Percentiles rank a stretch among this genome's conserved stretches.
phyloP scores from a whole-genome alignment of 1,139 yeast species.

The Suzukiozyma palmioleophila region DNA sequence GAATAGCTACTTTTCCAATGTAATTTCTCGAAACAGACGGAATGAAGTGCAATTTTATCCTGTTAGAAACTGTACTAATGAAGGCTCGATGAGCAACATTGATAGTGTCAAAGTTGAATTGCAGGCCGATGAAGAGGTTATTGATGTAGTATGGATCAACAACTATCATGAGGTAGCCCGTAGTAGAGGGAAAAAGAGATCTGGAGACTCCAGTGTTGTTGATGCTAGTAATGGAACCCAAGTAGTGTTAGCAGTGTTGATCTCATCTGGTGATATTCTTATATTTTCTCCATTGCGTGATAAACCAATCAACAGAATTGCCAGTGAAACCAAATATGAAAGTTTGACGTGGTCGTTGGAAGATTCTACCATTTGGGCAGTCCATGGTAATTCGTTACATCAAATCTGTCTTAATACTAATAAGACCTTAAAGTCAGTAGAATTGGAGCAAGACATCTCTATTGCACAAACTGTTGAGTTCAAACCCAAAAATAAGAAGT shows the following conservation, averaged over 20 bases:
- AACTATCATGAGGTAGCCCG: slow-evolving; percentile 4
- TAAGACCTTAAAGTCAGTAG: slow-evolving; percentile 5
- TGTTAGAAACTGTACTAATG: slow-evolving; percentile 7
- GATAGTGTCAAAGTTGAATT: slow-evolving; percentile 11
- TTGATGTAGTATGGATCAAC: slow-evolving; percentile 23
- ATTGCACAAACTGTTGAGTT: slow-evolving; percentile 1
- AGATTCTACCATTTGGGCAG: slow-evolving; percentile 17
- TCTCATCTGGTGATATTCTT: slow-evolving; percentile 34
- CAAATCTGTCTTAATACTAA: slow-evolving; percentile 12
- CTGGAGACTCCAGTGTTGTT: slow-evolving; percentile 2
- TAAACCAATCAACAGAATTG: slow-evolving; percentile 29
- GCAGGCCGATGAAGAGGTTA: slow-evolving; percentile 19
- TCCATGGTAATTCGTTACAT: slow-evolving; percentile 9
- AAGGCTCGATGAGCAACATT: slow-evolving; percentile 2
- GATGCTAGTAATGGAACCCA: background rate
- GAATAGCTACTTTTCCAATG: slow-evolving; percentile 24
- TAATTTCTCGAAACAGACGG: slow-evolving; percentile 28
- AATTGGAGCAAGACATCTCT: background rate
- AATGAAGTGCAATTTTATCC: slow-evolving; percentile 33
- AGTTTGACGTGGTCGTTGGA: slow-evolving; percentile 14
- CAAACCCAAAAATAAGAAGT: slow-evolving; percentile 6
- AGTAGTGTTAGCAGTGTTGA: slow-evolving; percentile 28
- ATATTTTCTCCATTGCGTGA: slow-evolving; percentile 39
- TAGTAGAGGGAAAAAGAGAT: slow-evolving; percentile 15
- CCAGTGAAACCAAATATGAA: slow-evolving; percentile 18